These are phyloP conservation scores for Coniochaeta hoffmannii DNA, from an alignment of 2,329 filamentous ascomycete species.

Conservation along the genomic window DNA sequence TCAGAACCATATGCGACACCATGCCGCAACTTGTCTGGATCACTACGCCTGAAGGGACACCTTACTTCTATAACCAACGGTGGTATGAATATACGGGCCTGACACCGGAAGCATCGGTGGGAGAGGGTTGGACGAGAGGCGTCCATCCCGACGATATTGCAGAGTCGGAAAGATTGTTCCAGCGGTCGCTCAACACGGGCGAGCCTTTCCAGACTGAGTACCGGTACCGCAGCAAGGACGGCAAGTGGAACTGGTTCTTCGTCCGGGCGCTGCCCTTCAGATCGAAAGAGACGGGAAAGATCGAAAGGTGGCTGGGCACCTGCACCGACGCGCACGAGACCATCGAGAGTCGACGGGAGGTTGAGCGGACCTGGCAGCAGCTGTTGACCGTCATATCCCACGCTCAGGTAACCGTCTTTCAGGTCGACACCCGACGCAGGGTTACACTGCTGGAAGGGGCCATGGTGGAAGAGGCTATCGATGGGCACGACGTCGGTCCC, in stretches of 20 bases:
- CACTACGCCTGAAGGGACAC: conserved; percentile 54
- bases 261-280: conserved; percentile 62
- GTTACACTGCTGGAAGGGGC: conserved; percentile 66
- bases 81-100: conserved; percentile 77
- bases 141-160: conserved; percentile 66
- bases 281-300: conserved; percentile 56
- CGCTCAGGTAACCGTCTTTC: conserved; percentile 69
- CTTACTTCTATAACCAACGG: conserved; percentile 69
- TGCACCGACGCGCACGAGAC: conserved; percentile 74
- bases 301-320: conserved; percentile 76
- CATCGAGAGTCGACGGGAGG: conserved; percentile 59
- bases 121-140: conserved; percentile 52
- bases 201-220: conserved; percentile 65
- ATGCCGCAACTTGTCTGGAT: conserved; percentile 72
- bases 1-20: conserved; percentile 68
- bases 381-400: conserved; percentile 67
- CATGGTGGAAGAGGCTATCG: conserved; percentile 41
- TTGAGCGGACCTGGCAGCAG: conserved; percentile 61
- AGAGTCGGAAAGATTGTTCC: conserved; percentile 50
- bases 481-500: conserved; percentile 32
- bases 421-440: conserved; percentile 53
- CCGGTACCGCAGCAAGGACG: conserved; percentile 57
- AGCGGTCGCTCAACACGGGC: conserved; percentile 56
- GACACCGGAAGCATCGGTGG: conserved; percentile 52
- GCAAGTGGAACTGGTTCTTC: conserved; percentile 73